Evolutionary conservation across 345 rosid species (phyloP).

Genomic region (Capsella bursapastoris): DNA sequence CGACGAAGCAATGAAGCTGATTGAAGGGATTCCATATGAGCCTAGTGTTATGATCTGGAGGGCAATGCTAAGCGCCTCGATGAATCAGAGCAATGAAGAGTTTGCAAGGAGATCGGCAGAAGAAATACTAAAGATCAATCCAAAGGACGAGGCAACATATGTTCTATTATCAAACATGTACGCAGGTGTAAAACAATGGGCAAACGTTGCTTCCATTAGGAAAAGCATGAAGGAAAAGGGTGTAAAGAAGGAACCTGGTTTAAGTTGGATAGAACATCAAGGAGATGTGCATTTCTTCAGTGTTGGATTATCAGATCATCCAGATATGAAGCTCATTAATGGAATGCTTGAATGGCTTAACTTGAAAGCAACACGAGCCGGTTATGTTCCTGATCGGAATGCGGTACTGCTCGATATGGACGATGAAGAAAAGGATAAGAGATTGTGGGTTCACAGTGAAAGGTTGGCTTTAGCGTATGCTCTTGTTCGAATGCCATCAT

Average conservation of each 20-base stretch:
- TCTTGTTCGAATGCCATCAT: conserved; percentile 55
- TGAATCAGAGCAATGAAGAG: conserved; percentile 66
- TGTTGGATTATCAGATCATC: conserved; percentile 63
- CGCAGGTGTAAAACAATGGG: conserved; percentile 75
- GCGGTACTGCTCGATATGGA: conserved; percentile 63
- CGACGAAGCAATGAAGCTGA: conserved; percentile 66
- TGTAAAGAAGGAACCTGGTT: conserved; percentile 80
- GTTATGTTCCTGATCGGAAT: conserved; percentile 60
- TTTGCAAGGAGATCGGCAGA: conserved; percentile 66
- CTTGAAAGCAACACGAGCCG: conserved; percentile 63
- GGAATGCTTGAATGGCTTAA: conserved; percentile 93
- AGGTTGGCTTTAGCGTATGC: conserved; percentile 84
- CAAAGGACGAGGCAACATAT: conserved; percentile 74
- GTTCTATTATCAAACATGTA: conserved; percentile 78
- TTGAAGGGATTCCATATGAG: conserved; percentile 64
- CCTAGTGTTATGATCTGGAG: conserved; percentile 86
- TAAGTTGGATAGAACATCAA: conserved; percentile 88
- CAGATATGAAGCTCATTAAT: conserved; percentile 64
- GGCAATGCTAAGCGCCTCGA: conserved; percentile 85
- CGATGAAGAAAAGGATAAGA: conserved; percentile 63
- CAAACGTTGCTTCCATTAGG: conserved; percentile 64
- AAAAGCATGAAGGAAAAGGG: conserved; percentile 70
- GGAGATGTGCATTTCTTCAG: conserved; percentile 69
- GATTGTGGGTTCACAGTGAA: conserved; percentile 86
- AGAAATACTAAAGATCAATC: conserved; percentile 66